phyloP scores from a whole-genome alignment of 208 protist genomes.

The Wallacemonas sp. region DNA sequence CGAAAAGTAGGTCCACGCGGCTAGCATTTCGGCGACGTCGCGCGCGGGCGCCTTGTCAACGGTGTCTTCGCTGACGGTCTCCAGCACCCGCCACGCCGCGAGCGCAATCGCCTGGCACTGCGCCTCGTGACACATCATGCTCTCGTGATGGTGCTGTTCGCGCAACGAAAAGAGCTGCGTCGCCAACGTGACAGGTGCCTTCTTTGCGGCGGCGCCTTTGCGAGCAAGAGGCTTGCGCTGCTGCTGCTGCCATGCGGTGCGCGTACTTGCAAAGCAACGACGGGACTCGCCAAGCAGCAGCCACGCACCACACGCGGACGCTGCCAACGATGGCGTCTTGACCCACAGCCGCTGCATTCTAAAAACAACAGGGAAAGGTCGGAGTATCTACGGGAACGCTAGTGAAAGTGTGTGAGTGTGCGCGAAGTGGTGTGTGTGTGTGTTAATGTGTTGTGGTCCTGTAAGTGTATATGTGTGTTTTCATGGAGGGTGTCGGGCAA shows the following conservation, averaged over 20 bases:
- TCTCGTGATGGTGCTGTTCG: background rate
- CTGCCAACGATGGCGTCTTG: too few relatives aligned
- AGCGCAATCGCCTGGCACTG: conserved; percentile 20
- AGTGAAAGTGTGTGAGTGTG: too few relatives aligned
- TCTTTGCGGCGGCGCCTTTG: background rate
- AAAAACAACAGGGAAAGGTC: too few relatives aligned
- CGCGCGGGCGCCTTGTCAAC: conserved; percentile 28
- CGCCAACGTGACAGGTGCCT: background rate
- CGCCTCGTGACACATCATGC: background rate
- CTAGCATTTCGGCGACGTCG: conserved; percentile 57
- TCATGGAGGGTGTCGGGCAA: too few relatives aligned
- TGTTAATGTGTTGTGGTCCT: too few relatives aligned
- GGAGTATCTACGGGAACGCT: too few relatives aligned
- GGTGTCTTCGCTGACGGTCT: conserved; percentile 38
- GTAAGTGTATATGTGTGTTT: too few relatives aligned
- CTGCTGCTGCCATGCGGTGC: background rate
- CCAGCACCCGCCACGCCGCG: conserved; percentile 61
- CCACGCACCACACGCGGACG: too few relatives aligned
- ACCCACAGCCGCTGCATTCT: too few relatives aligned
- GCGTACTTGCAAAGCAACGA: background rate
- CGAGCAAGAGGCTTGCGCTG: background rate
- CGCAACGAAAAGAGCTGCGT: conserved; percentile 3
- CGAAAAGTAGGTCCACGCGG: conserved; percentile 66
- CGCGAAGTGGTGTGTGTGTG: too few relatives aligned
- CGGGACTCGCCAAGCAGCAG: too few relatives aligned